Evolutionary conservation across 148 eudicot genomes (phyloP).

Genomic region (Nyssa sinensis): DNA sequence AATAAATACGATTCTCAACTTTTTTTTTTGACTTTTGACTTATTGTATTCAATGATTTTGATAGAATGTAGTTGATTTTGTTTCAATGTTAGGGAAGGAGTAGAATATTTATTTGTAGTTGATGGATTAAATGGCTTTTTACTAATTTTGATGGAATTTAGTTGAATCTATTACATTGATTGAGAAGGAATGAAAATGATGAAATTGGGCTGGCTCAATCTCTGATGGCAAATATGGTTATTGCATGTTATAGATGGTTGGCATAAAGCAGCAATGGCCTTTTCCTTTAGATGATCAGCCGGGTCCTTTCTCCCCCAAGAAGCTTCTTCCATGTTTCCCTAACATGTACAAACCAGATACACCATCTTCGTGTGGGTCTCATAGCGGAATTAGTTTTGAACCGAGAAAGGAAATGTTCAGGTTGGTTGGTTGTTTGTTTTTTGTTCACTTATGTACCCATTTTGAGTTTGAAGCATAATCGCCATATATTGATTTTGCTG

Average conservation of each 20-base stretch:
- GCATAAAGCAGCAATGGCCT: neutral
- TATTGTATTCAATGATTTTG: too few species aligned
- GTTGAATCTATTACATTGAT: neutral
- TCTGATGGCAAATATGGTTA: constrained; percentile 1
- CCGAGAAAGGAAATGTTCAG: neutral
- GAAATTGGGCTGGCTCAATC: neutral
- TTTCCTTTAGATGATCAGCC: neutral
- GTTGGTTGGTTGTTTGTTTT: neutral
- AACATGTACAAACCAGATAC: neutral
- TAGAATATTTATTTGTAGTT: neutral
- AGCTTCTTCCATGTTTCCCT: neutral
- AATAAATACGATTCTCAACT: too few species aligned
- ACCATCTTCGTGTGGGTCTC: neutral
- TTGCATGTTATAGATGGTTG: neutral
- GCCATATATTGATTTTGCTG: neutral
- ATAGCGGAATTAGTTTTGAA: neutral
- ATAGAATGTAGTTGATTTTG: too few species aligned
- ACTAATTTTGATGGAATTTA: neutral
- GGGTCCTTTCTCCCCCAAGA: neutral
- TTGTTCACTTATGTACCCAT: neutral
- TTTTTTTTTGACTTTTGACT: too few species aligned
- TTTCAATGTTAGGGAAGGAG: too few species aligned
- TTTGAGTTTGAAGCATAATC: neutral
- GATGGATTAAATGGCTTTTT: neutral
- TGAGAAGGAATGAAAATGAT: neutral